Base-by-base conservation (phyloP, 2,329 filamentous ascomycete species). In the Nannizziopsis barbatae region DNA sequence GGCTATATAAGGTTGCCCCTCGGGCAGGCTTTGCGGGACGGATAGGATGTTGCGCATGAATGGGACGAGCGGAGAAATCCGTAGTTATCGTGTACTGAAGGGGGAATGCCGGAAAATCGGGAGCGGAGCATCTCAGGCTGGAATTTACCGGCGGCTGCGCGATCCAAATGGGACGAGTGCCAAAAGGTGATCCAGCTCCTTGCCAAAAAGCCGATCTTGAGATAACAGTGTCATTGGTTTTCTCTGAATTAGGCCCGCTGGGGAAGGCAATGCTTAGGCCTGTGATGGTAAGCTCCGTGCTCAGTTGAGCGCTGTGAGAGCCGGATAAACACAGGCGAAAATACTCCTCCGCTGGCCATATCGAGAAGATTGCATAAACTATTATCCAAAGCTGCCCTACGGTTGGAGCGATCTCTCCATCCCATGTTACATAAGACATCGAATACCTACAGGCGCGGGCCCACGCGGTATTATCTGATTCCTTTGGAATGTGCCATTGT, bases 1-100 rank as follows among this genome's bases (percentile, higher is more conserved):
- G 79, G 60, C 83, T 86, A 70, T 89, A 89, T 56, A 84, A 74
- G 51, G 83, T 74, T 1, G 80, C 76, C 2, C 83, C 83, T 0
- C 82, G 81, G 2, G 71, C 68, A 7, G 84, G 84, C 68, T 89
- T 89, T 36, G 80, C 74, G 1, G 80, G 78, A 6, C 85, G 79
- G 6, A 82, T 71, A 2, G 84, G 84, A 64, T 89, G 84, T 65
- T 77, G 80, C 9, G 77, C 71, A 61, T 83, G 77, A 8, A 76
- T 65, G 2, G 68, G 69, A 49, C 72, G 61, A 5, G 67, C 61
- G 11, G 71, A 69, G 50, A 73, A 62, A 6, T 72, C 66, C 30
- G 69, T 75, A 3, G 71, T 73, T 52, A 74, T 65, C 30, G 70
- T 67, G 53, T 58, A 63, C 44, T 64, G 58, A n/a, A 63, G 56